These are phyloP conservation scores for Emmonsiellopsis sp. DNA, from an alignment of 2,329 filamentous ascomycete species.

Conservation along the genomic window DNA sequence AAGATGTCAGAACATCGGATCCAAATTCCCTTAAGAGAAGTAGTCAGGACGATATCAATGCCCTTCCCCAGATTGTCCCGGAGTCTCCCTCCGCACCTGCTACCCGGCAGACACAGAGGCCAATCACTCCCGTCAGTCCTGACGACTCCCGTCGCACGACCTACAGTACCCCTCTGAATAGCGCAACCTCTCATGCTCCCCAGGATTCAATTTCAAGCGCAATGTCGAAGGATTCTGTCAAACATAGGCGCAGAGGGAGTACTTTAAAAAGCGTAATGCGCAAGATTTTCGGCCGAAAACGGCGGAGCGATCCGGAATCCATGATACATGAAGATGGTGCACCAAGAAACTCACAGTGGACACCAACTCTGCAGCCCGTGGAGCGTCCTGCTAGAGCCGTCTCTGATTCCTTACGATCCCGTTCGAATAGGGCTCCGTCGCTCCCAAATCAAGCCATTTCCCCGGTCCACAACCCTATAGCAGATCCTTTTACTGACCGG, in stretches of 20 bases:
- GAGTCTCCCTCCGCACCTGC: constrained; percentile 8
- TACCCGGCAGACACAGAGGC: constrained; percentile 3
- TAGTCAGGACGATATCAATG: constrained; percentile 9
- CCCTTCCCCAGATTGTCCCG: constrained; percentile 5
- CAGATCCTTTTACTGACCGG: neutral
- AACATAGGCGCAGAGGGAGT: constrained; percentile 31
- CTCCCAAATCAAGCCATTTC: constrained; percentile 4
- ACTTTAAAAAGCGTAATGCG: constrained; percentile 36
- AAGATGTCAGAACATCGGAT: constrained; percentile 23
- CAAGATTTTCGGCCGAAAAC: constrained; percentile 33
- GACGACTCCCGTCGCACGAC: constrained; percentile 7
- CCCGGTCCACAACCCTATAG: neutral
- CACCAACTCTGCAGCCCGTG: constrained; percentile 8
- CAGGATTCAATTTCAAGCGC: constrained; percentile 17
- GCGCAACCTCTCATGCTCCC: constrained; percentile 12
- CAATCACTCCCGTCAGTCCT: constrained; percentile 4
- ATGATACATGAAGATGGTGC: constrained; percentile 11
- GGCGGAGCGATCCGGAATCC: constrained; percentile 24
- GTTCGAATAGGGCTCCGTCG: constrained; percentile 6
- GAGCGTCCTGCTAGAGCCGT: constrained; percentile 15
- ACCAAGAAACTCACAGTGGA: constrained; percentile 5
- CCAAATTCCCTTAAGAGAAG: constrained; percentile 11
- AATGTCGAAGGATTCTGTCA: constrained; percentile 14
- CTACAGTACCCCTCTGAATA: constrained; percentile 10
- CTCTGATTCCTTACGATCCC: constrained; percentile 15